These are phyloP conservation scores for Xylariaceae sp. DNA, from an alignment of 2,329 filamentous ascomycete species.

Conservation along the genomic window DNA sequence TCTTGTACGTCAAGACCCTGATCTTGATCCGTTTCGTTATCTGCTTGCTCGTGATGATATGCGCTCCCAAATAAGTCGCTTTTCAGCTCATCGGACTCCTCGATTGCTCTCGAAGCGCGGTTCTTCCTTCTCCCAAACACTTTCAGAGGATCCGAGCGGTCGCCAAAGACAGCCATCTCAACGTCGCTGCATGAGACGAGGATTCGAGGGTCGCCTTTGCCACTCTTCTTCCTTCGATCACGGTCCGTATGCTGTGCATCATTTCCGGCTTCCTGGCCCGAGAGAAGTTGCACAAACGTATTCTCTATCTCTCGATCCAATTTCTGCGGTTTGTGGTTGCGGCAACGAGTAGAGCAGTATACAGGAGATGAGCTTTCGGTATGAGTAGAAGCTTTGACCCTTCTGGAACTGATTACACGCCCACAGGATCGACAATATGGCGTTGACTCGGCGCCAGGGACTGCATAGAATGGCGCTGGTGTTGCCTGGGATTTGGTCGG, in stretches of 20 bases:
- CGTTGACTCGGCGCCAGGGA: slow-evolving; percentile 41
- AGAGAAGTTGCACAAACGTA: slow-evolving; percentile 39
- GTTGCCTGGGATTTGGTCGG: slow-evolving; percentile 37
- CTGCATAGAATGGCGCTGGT: slow-evolving; percentile 53
- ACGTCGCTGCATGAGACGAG: slow-evolving; percentile 47
- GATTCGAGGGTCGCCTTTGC: slow-evolving; percentile 48
- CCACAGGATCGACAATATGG: slow-evolving; percentile 57
- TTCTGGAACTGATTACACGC: slow-evolving; percentile 44
- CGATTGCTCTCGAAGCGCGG: slow-evolving; percentile 37
- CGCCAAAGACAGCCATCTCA: slow-evolving; percentile 47
- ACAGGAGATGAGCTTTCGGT: slow-evolving; percentile 31
- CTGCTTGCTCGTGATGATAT: neutral
- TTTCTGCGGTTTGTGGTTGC: slow-evolving; percentile 45
- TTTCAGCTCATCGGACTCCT: slow-evolving; percentile 28
- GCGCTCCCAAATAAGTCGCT: slow-evolving; percentile 32
- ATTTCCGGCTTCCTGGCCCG: neutral
- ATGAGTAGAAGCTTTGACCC: slow-evolving; percentile 5
- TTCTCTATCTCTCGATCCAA: slow-evolving; percentile 51
- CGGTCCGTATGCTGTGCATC: neutral
- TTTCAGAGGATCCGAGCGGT: slow-evolving; percentile 41
- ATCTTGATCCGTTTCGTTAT: neutral
- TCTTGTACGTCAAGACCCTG: no score
- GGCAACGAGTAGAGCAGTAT: slow-evolving; percentile 56
- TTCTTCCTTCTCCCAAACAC: slow-evolving; percentile 43
- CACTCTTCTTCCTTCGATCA: neutral